These are phyloP conservation scores for Amyloporia xantha DNA, from an alignment of 768 basidiomycete species.

Conservation along the genomic window DNA sequence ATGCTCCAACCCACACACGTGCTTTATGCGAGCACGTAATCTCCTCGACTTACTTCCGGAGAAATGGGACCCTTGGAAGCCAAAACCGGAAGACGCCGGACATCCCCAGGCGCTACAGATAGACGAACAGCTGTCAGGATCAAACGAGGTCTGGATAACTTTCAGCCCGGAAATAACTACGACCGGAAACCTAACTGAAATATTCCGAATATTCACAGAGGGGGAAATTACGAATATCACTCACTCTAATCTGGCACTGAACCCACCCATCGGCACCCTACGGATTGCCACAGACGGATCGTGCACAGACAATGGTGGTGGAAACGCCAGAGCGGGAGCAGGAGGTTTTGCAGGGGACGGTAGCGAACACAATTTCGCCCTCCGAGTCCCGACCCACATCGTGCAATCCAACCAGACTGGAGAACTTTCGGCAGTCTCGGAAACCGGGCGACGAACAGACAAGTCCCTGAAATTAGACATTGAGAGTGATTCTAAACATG, in stretches of 20 bases:
- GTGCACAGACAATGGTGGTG: not conserved
- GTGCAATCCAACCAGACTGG: not conserved
- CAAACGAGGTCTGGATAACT: not conserved
- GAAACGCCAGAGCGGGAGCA: not conserved
- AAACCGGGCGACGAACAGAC: not conserved
- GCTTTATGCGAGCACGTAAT: constrained; percentile 13
- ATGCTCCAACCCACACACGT: not conserved
- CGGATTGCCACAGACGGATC: constrained; percentile 1
- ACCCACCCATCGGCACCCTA: too few relatives aligned
- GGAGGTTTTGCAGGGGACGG: not conserved
- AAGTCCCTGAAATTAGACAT: constrained; percentile 9
- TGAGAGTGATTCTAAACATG: constrained; percentile 20
- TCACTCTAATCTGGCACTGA: not conserved
- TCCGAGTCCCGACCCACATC: not conserved
- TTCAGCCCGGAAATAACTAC: not conserved
- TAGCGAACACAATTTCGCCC: not conserved
- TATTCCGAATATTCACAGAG: not conserved
- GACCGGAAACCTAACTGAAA: not conserved
- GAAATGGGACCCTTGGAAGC: not conserved
- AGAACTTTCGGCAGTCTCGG: constrained; percentile 14
- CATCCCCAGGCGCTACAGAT: not conserved
- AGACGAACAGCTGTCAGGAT: not conserved
- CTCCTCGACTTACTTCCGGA: not conserved
- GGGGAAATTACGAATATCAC: not conserved
- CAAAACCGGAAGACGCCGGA: not conserved